Base-by-base conservation (phyloP, 1,139 yeast species). In the Scheffersomyces cryptocercus region DNA sequence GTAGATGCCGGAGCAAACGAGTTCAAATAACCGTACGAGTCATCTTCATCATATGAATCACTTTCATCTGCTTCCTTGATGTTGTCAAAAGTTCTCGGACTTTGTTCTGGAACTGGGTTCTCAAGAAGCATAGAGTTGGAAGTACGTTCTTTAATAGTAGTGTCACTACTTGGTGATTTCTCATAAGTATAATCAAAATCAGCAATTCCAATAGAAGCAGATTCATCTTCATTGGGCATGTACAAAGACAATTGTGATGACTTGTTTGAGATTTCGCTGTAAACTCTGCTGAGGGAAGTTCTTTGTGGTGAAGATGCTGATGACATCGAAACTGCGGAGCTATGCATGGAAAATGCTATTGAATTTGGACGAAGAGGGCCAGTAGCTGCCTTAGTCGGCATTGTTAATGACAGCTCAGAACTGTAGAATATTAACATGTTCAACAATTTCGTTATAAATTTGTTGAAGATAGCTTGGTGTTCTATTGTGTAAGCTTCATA, bases 381-480 rank as follows among this genome's bases (percentile, higher is more conserved):
- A 10, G 12, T 4, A 14, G 8, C 7, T 10, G 20, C 12, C 20
- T 31, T 31, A n/a, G n/a, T 31, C 11, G 7, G 24, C 35, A 11
- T 8, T 31, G 24, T 20, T 31, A 14, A 2, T 8, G 20, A 4
- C 24, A 14, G 24, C 3, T 31, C 35, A 4, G 11, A 31, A 6
- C 50, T 40, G 29, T 49, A 41, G 14, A 47, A 43, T 5, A 53
- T 38, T 29, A 62, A 47, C 9, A 52, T 36, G 36, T 51, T 53
- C 12, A 62, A 49, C 13, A 60, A 35, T 28, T 50, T 50, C 5
- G 61, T 49, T 5, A 46, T 46, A 33, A 47, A 44, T 16, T 36
- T 29, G 16, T 49, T 49, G 41, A 51, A 51, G 3, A 41, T 29
- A 7, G 46, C 40, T 34, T 49, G 52, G 5, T 48, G 47, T 15